Percentiles rank a stretch among this genome's conserved stretches.
These are phyloP conservation scores for Penicillium glabrum DNA, from an alignment of 2,329 filamentous ascomycete species.

Conservation along the genomic window DNA sequence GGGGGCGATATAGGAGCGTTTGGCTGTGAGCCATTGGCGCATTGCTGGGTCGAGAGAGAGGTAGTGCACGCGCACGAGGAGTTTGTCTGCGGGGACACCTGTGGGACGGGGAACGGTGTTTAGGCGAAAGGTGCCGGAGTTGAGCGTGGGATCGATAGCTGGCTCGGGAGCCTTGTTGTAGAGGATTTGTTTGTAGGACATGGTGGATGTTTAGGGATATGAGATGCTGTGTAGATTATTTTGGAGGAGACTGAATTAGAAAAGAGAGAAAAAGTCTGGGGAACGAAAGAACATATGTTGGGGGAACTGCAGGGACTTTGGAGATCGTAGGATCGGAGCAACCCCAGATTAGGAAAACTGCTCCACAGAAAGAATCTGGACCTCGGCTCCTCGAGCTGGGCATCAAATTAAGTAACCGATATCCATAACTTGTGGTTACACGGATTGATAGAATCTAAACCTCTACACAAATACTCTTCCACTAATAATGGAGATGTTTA, in stretches of 20 bases:
- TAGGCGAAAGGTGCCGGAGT: slow-evolving; percentile 36
- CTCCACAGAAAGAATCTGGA: slow-evolving; percentile 13
- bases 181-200: slow-evolving; percentile 38
- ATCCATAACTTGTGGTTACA: not conserved
- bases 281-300: not conserved
- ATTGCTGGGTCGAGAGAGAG: slow-evolving; percentile 74
- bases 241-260: no score
- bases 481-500: not conserved
- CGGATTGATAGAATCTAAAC: not conserved
- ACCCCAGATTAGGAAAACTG: slow-evolving; percentile 27
- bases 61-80: slow-evolving; percentile 62
- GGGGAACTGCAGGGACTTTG: not conserved
- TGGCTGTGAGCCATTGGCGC: slow-evolving; percentile 66
- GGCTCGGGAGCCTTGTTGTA: slow-evolving; percentile 35
- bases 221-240: not conserved
- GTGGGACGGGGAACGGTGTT: slow-evolving; percentile 27
- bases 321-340: slow-evolving; percentile 14
- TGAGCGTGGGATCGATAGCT: slow-evolving; percentile 37
- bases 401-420: not conserved
- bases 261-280: not conserved
- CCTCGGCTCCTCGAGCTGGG: slow-evolving; percentile 15
- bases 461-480: not conserved
- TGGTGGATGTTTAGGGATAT: not conserved
- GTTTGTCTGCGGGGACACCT: slow-evolving; percentile 52
- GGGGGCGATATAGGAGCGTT: slow-evolving; percentile 65